Percentiles rank a stretch among this genome's conserved stretches.
Evolutionary conservation across 1,139 yeast genomes (phyloP).

Genomic region (Candida tetrigidarum): DNA sequence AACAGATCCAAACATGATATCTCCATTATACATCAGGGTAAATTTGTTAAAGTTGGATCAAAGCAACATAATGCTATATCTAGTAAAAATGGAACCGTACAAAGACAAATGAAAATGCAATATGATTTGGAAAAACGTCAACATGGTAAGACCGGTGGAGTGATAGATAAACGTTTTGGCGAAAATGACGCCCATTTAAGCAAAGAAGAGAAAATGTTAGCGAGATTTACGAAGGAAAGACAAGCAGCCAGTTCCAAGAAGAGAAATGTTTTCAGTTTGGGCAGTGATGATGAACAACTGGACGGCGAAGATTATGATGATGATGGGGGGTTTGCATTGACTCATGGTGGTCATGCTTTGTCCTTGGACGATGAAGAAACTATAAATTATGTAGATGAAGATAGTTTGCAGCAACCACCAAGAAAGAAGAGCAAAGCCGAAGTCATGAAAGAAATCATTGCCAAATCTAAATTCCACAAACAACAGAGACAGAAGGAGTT

Average conservation of each 20-base stretch:
- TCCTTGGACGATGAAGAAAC: slow-evolving; percentile 50
- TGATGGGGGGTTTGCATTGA: slow-evolving; percentile 55
- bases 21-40: slow-evolving; percentile 55
- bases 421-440: slow-evolving; percentile 89
- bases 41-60: slow-evolving; percentile 61
- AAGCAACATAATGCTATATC: slow-evolving; percentile 43
- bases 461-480: slow-evolving; percentile 90
- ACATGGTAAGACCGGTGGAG: slow-evolving; percentile 76
- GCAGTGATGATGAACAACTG: slow-evolving; percentile 69
- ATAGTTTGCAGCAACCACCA: slow-evolving; percentile 32
- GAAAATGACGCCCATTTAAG: slow-evolving; percentile 74
- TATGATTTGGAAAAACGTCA: slow-evolving; percentile 64
- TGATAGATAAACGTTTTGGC: slow-evolving; percentile 90
- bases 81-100: slow-evolving; percentile 71
- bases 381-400: slow-evolving; percentile 40
- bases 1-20: slow-evolving; percentile 73
- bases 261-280: slow-evolving; percentile 64
- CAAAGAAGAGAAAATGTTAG: slow-evolving; percentile 93
- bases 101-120: slow-evolving; percentile 70
- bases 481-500: slow-evolving; percentile 85
- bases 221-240: slow-evolving; percentile 88
- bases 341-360: slow-evolving; percentile 80
- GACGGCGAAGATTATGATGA: slow-evolving; percentile 47
- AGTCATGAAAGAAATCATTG: slow-evolving; percentile 96
- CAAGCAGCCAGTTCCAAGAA: slow-evolving; percentile 56